These are phyloP conservation scores for Backusella mclennaniae DNA, from an alignment of 192 early-diverging fungal genomes.

Conservation along the genomic window DNA sequence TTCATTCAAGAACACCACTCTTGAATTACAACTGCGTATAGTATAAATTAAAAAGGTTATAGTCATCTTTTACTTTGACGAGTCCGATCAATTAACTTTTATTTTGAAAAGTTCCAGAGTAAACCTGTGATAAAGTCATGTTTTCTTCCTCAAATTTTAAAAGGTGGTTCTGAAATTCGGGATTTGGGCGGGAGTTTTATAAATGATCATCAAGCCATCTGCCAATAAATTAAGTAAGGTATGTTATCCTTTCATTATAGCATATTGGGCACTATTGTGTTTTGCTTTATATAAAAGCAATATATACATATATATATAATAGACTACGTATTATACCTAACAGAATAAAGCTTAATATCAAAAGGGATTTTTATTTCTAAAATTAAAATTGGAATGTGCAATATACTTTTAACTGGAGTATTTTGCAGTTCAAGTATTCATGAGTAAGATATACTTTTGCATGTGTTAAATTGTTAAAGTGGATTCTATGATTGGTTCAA, in stretches of 20 bases:
- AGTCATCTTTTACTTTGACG: not conserved
- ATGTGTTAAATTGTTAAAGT: not conserved
- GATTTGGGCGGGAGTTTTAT: not conserved
- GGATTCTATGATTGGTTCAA: no score
- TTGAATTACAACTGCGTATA: not conserved
- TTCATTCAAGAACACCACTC: not conserved
- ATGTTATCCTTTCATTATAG: not conserved
- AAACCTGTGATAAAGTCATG: not conserved
- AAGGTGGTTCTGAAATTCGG: not conserved
- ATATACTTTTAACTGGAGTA: not conserved
- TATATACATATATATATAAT: not conserved
- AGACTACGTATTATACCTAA: not conserved
- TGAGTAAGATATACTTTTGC: not conserved
- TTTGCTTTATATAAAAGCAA: not conserved
- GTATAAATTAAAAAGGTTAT: not conserved
- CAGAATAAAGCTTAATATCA: not conserved
- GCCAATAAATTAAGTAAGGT: not conserved
- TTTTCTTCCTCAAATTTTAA: not conserved
- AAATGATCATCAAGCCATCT: not conserved
- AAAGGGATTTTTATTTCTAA: not conserved
- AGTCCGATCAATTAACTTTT: not conserved
- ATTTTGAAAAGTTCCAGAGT: not conserved
- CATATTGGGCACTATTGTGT: not conserved
- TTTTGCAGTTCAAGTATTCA: not conserved
- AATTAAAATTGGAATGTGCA: not conserved